These are phyloP conservation scores for Populus hybrid DNA, from an alignment of 441 rosid genomes.

Conservation along the genomic window DNA sequence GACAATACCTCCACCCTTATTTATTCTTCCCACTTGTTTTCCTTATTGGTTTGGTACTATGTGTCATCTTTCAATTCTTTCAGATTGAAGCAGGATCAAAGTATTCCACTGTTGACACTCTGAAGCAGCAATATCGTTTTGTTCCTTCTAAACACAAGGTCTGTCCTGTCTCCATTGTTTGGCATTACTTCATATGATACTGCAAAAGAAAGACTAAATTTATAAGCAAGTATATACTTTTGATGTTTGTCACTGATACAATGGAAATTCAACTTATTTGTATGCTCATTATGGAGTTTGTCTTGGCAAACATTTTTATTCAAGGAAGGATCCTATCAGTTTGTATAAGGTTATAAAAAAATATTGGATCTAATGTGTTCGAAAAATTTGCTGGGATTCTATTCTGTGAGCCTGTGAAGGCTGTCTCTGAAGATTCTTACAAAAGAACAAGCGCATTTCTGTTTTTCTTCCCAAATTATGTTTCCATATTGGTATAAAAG, in stretches of 20 bases:
- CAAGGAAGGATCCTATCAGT: not conserved
- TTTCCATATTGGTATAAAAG: not conserved
- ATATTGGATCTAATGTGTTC: not conserved
- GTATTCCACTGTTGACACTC: slow-evolving; percentile 88
- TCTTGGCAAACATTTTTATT: not conserved
- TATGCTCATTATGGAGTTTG: not conserved
- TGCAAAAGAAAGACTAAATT: not conserved
- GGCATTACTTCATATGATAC: not conserved
- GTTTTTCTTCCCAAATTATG: not conserved
- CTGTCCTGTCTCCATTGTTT: slow-evolving; percentile 16
- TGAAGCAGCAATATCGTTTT: slow-evolving; percentile 77
- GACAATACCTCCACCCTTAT: slow-evolving; percentile 1
- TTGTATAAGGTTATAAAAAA: not conserved
- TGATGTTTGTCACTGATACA: not conserved
- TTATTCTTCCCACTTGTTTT: not conserved
- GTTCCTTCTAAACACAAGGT: slow-evolving; percentile 89
- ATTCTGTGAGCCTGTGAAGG: not conserved
- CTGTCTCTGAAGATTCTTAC: not conserved
- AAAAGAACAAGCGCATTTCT: not conserved
- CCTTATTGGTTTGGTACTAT: slow-evolving; percentile 6
- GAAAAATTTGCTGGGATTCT: not conserved
- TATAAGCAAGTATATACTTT: not conserved
- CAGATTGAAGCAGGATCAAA: slow-evolving; percentile 94
- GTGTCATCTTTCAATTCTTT: slow-evolving; percentile 13
- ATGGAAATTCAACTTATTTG: not conserved